Conservation (phyloP, 2,329 filamentous ascomycete species). For the Aspergillus pseudoglaucus region DNA sequence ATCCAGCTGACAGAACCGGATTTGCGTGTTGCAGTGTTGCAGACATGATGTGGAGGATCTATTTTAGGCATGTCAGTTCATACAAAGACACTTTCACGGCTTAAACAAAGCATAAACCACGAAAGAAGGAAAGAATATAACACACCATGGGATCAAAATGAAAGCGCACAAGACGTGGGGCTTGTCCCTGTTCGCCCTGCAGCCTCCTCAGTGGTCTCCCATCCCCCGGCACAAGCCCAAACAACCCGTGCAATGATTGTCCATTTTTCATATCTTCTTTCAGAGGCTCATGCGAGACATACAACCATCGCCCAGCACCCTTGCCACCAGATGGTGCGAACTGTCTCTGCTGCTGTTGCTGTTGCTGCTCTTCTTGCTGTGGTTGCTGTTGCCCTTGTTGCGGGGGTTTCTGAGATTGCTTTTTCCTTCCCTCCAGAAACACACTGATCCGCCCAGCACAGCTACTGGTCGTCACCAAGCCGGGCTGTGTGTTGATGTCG, state of each 20-base stretch:
- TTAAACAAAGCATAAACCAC: conserved; percentile 1
- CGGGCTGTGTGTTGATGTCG: conserved; percentile 67
- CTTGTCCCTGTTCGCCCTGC: conserved; percentile 28
- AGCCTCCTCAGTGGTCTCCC: conserved; percentile 22
- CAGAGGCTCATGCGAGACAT: conserved; percentile 75
- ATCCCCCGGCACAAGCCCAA: conserved; percentile 38
- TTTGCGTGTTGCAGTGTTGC: conserved; percentile 71
- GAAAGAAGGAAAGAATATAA: conserved; percentile 12
- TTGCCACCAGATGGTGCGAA: conserved; percentile 70
- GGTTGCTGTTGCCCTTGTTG: conserved; percentile 13
- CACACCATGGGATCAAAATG: conserved; percentile 94
- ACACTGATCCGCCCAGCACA: conserved; percentile 83
- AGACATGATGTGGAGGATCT: conserved; percentile 86
- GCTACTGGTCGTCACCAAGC: conserved; percentile 85
- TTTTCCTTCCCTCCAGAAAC: conserved; percentile 71
- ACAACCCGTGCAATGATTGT: conserved; percentile 30
- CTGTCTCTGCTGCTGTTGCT: conserved; percentile 17
- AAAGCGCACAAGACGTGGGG: conserved; percentile 60
- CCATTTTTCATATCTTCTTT: conserved; percentile 19
- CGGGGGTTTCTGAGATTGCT: conserved; percentile 6
- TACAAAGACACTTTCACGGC: conserved; percentile 16
- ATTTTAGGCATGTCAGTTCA: neutral
- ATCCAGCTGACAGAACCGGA: conserved; percentile 64
- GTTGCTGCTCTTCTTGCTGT: conserved; percentile 9
- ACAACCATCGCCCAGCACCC: conserved; percentile 78